Conservation (phyloP, 2,329 filamentous ascomycete species). For the Metarhizium anisopliae region DNA sequence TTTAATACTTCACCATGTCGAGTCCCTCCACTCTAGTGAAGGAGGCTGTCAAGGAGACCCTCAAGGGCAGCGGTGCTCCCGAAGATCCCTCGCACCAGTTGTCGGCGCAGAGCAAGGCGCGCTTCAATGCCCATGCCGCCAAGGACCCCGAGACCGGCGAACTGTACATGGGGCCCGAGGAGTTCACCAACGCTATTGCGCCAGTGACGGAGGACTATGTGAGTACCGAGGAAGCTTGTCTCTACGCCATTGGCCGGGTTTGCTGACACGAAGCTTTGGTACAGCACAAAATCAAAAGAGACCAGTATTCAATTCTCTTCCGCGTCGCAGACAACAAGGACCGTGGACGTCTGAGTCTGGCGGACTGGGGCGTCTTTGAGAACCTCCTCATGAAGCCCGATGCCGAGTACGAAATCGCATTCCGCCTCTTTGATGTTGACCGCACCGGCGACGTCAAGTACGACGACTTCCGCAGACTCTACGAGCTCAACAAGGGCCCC, state of each 20-base stretch:
- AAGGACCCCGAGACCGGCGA: constrained; percentile 71
- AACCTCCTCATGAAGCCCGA: constrained; percentile 90
- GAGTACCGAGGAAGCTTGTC: constrained; percentile 31
- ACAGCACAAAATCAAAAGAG: constrained; percentile 94
- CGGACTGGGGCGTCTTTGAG: constrained; percentile 90
- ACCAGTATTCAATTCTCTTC: constrained; percentile 93
- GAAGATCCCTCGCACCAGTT: constrained; percentile 46
- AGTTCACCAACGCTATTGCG: constrained; percentile 86
- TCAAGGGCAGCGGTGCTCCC: constrained; percentile 47
- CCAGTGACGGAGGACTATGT: constrained; percentile 86
- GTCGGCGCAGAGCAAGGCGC: constrained; percentile 64
- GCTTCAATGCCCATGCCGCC: constrained; percentile 67
- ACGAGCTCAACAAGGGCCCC: constrained; percentile 80
- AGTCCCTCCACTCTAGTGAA: constrained; percentile 41
- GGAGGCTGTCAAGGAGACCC: constrained; percentile 69
- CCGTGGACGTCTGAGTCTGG: constrained; percentile 63
- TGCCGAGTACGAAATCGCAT: constrained; percentile 97
- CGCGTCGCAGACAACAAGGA: constrained; percentile 74
- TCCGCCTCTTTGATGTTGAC: constrained; percentile 87
- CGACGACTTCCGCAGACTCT: constrained; percentile 75
- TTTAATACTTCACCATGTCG: constrained; percentile 19
- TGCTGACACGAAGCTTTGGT: not conserved
- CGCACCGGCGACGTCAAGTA: constrained; percentile 81
- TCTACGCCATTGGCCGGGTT: constrained; percentile 3
- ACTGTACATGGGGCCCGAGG: constrained; percentile 68